phyloP scores from a whole-genome alignment of 169 alveolate species.

The Neospora caninum region DNA sequence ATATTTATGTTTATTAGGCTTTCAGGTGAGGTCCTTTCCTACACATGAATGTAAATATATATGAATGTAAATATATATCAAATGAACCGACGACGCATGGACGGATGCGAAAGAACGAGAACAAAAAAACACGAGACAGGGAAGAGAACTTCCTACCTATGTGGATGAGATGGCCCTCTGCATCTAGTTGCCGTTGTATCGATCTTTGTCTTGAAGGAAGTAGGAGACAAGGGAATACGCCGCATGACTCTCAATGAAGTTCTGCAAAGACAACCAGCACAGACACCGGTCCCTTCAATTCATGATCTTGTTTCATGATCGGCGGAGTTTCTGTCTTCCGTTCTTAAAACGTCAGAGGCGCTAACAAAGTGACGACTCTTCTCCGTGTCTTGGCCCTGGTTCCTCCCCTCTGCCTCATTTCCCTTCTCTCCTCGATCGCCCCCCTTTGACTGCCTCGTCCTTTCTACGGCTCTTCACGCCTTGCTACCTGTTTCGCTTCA shows the following conservation, averaged over 20 bases:
- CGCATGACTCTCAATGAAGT: constrained; percentile 94
- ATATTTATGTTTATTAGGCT: not conserved
- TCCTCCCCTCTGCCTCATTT: too few species aligned
- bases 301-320: too few species aligned
- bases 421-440: not conserved
- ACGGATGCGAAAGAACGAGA: too few species aligned
- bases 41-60: not conserved
- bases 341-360: too few species aligned
- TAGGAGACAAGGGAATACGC: constrained; percentile 95
- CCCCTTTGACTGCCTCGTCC: not conserved
- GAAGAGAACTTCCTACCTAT: constrained; percentile 75
- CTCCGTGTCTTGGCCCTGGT: too few species aligned
- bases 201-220: constrained; percentile 93
- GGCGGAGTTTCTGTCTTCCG: too few species aligned
- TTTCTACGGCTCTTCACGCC: not conserved
- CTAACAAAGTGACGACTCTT: too few species aligned
- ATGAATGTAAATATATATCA: not conserved
- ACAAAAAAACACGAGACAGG: not conserved
- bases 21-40: not conserved
- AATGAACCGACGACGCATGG: not conserved
- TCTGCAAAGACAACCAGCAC: constrained; percentile 62
- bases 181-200: constrained; percentile 97
- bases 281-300: too few species aligned
- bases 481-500: constrained; percentile 58
- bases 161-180: constrained; percentile 95